These are phyloP conservation scores for Neoascochyta sp. DNA, from an alignment of 2,329 filamentous ascomycete species.

Conservation along the genomic window DNA sequence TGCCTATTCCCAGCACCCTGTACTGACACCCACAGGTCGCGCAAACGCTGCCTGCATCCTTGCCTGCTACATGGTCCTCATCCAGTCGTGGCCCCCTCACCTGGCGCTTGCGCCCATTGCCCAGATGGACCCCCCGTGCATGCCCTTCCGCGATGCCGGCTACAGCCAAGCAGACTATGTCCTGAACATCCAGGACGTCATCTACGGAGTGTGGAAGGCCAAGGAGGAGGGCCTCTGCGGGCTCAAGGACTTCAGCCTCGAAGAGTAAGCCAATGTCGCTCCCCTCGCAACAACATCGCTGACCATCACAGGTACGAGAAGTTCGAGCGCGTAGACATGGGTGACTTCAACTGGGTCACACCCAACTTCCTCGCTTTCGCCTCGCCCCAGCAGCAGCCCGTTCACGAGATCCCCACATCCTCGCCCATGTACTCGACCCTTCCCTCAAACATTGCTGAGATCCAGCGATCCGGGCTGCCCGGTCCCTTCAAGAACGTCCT, in stretches of 20 bases:
- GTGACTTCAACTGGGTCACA: conserved; percentile 99
- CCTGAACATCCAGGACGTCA: conserved; percentile 92
- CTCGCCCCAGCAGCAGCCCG: conserved; percentile 80
- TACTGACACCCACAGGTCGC: conserved; percentile 56
- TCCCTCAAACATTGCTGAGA: conserved; percentile 69
- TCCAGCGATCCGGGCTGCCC: conserved; percentile 69
- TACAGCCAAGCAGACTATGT: conserved; percentile 98
- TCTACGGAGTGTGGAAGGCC: conserved; percentile 97
- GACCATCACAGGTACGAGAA: conserved; percentile 68
- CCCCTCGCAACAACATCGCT: conserved; percentile 6
- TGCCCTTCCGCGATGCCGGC: conserved; percentile 97
- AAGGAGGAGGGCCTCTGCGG: conserved; percentile 93
- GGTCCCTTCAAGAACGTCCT: conserved; percentile 94
- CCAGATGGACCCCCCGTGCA: conserved; percentile 92
- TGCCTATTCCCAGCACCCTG: neutral
- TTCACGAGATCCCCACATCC: conserved; percentile 65
- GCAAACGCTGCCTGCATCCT: conserved; percentile 93
- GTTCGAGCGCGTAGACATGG: conserved; percentile 93
- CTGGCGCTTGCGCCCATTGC: conserved; percentile 91
- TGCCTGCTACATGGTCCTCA: conserved; percentile 97
- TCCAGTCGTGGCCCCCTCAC: conserved; percentile 96
- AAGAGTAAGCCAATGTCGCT: conserved; percentile 58
- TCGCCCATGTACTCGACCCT: conserved; percentile 71
- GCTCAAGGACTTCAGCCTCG: conserved; percentile 88
- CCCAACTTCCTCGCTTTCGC: conserved; percentile 94